Percentiles rank a stretch among this genome's conserved stretches.
phyloP scores from a whole-genome alignment of 2,329 filamentous ascomycete species.

The Ceratocystis eucalypticola region DNA sequence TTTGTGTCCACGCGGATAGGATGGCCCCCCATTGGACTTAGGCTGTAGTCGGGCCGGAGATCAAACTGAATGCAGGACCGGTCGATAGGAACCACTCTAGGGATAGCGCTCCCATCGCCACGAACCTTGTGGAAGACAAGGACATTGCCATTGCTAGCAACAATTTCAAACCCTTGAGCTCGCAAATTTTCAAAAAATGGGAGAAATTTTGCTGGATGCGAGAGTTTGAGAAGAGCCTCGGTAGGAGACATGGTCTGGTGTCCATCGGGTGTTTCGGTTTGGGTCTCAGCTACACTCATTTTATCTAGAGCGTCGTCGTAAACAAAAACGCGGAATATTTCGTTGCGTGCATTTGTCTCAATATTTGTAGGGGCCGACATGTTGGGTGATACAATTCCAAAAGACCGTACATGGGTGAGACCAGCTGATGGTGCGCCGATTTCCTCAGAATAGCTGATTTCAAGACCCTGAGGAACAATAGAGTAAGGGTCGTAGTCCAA shows the following conservation, averaged over 20 bases:
- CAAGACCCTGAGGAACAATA: constrained; percentile 34
- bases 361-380: constrained; percentile 16
- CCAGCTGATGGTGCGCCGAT: constrained; percentile 24
- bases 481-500: constrained; percentile 27
- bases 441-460: constrained; percentile 36
- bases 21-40: constrained; percentile 1
- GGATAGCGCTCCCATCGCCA: constrained; percentile 22
- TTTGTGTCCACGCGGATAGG: constrained; percentile 13
- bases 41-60: constrained; percentile 10
- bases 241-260: constrained; percentile 33
- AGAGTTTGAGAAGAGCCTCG: constrained; percentile 46
- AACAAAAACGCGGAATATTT: constrained; percentile 30
- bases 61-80: constrained; percentile 2
- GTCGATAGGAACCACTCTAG: constrained; percentile 6
- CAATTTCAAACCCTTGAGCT: constrained; percentile 51
- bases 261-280: constrained; percentile 33
- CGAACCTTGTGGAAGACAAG: constrained; percentile 53
- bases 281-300: constrained; percentile 41
- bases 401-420: constrained; percentile 20
- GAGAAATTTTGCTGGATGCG: constrained; percentile 51
- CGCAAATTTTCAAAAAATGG: constrained; percentile 47
- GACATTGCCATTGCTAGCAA: constrained; percentile 48
- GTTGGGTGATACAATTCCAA: constrained; percentile 21
- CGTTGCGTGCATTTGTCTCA: constrained; percentile 37
- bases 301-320: constrained; percentile 51